Conservation (phyloP, 164 flowering plant genomes). For the Sextonia rubra region DNA sequence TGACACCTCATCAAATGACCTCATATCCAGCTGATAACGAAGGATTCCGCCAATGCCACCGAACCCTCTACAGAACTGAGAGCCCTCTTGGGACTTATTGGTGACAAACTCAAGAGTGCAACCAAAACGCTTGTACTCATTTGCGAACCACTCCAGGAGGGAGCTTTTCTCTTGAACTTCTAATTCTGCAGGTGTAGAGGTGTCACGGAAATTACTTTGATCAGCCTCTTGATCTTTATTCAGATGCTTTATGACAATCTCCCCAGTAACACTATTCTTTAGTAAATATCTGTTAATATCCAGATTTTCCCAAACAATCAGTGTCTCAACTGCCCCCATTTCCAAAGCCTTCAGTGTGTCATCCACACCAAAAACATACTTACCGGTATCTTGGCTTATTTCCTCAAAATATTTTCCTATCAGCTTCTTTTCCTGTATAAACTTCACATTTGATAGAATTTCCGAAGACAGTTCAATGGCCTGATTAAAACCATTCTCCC, state of each 20-base stretch:
- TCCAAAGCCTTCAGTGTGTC: slow-evolving; percentile 13
- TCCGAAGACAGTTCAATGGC: slow-evolving; percentile 13
- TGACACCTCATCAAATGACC: slow-evolving; percentile 14
- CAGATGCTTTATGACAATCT: slow-evolving; percentile 10
- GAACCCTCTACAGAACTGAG: slow-evolving; percentile 17
- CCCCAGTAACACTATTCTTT: slow-evolving; percentile 11
- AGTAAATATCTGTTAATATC: slow-evolving; percentile 11
- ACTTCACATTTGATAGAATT: slow-evolving; percentile 14
- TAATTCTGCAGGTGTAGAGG: slow-evolving; percentile 3
- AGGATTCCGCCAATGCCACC: slow-evolving; percentile 17
- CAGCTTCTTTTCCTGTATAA: slow-evolving; percentile 12
- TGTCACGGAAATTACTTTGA: slow-evolving; percentile 12
- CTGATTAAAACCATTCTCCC: slow-evolving; percentile 16
- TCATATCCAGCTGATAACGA: slow-evolving; percentile 15
- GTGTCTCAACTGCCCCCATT: slow-evolving; percentile 13
- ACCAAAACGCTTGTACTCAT: slow-evolving; percentile 13
- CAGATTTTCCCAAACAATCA: slow-evolving; percentile 15
- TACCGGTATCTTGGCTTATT: slow-evolving; percentile 15
- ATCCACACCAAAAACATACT: slow-evolving; percentile 15
- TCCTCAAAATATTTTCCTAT: slow-evolving; percentile 16
- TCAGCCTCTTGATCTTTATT: slow-evolving; percentile 13
- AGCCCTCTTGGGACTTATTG: slow-evolving; percentile 16
- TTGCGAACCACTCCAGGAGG: slow-evolving; percentile 15
- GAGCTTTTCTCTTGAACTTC: slow-evolving; percentile 15
- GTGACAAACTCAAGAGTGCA: slow-evolving; percentile 14